Evolutionary conservation across 2,329 filamentous ascomycete species (phyloP).

Genomic region (Fusarium penzigii): DNA sequence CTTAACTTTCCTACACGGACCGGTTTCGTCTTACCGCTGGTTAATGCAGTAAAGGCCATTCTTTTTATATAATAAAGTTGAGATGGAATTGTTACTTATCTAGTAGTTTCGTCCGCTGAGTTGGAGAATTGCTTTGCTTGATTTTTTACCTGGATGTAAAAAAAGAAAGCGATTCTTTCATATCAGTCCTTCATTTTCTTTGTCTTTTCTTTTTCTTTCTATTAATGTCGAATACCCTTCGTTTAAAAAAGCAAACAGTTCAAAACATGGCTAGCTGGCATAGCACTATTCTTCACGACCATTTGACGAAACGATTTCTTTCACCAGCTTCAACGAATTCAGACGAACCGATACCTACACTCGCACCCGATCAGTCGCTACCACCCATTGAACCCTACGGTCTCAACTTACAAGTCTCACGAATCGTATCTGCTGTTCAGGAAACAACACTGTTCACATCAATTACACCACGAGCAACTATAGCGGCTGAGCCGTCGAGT

Average conservation of each 20-base stretch:
- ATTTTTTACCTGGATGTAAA: no score
- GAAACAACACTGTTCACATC: conserved; percentile 25
- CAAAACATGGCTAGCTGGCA: no score
- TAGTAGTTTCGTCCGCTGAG: no score
- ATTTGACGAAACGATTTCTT: not conserved
- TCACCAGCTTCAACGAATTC: not conserved
- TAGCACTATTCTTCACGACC: not conserved
- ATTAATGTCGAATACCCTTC: no score
- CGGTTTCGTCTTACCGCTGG: not conserved
- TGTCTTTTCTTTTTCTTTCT: no score
- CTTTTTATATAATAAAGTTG: no score
- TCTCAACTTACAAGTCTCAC: conserved; percentile 21
- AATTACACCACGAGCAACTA: conserved; percentile 16
- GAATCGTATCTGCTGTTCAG: conserved; percentile 23
- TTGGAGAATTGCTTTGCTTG: no score
- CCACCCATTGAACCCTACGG: conserved; percentile 11
- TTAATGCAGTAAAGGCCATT: not conserved
- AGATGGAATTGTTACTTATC: no score
- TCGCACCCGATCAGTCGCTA: not conserved
- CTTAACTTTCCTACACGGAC: not conserved
- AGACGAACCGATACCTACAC: not conserved
- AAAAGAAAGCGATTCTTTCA: no score
- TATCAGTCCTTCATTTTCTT: no score
- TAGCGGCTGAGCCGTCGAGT: conserved; percentile 4
- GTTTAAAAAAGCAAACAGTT: no score